Percentiles rank a stretch among this genome's conserved stretches.
phyloP scores from a whole-genome alignment of 345 rosid species.

The Bruguiera sexangula region DNA sequence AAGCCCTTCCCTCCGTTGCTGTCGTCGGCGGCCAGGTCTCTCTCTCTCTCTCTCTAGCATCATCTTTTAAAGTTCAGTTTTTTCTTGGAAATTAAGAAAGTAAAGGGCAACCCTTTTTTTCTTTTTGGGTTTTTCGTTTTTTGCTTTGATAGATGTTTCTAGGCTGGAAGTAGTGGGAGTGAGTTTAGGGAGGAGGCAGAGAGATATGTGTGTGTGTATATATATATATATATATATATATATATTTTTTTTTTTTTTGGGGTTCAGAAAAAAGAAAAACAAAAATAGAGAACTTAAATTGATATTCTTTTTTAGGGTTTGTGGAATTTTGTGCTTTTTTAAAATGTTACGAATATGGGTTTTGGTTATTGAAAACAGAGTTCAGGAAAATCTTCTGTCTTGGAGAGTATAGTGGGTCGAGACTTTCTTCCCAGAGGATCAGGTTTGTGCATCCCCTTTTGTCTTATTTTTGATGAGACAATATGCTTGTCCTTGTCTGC shows the following conservation, averaged over 20 bases:
- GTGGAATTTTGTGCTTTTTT: neutral
- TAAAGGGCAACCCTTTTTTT: neutral
- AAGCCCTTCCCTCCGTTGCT: constrained; percentile 35
- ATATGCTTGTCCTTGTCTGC: neutral
- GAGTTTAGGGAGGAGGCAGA: too few species aligned
- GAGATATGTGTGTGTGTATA: too few species aligned
- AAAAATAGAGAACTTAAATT: neutral
- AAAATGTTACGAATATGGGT: neutral
- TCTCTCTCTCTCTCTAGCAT: neutral
- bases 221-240: too few species aligned
- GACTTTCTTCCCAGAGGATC: constrained; percentile 99
- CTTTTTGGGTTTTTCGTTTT: too few species aligned
- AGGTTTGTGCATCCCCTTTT: constrained; percentile 37
- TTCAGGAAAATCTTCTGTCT: constrained; percentile 96
- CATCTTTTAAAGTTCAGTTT: neutral
- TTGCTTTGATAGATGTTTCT: too few species aligned
- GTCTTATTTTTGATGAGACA: neutral
- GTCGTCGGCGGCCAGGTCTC: constrained; percentile 38
- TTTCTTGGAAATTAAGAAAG: neutral
- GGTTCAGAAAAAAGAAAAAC: too few species aligned
- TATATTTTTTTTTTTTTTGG: too few species aligned
- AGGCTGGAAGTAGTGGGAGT: too few species aligned
- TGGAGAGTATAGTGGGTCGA: constrained; percentile 92
- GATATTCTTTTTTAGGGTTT: neutral
- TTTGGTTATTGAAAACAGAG: constrained; percentile 45